Evolutionary conservation across 129 eudicot genomes (phyloP), one percentile per base, ranked within the genome.

Genomic region (Sambucus nigra): DNA sequence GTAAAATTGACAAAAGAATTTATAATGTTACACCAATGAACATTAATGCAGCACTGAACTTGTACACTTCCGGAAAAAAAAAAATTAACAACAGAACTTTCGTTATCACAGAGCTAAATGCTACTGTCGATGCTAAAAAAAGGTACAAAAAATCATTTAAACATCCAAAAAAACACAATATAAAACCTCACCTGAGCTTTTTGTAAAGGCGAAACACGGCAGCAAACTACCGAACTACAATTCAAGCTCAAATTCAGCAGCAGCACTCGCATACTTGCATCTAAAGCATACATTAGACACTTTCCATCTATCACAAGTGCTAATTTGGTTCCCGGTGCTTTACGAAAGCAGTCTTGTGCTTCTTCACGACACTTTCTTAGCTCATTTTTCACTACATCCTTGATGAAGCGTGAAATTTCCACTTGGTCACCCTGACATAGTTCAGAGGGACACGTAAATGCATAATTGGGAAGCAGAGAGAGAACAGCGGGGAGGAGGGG

Each of bases 161-260:
- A 7, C 42, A 35, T 35, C 42, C 13, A 35, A 35, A 35, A 15
- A 7, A 42, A 27, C 24, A 12, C 11, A 20, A 32, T 15, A 35
- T 21, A 16, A 20, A 25, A 56, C 23, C 55, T 54, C 52, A 83
- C 97, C 81, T 89, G 98, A 47, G 98, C 98, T 51, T 89, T 89
- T 63, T 89, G 98, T 47, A 89, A 64, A 53, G 98, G 98, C 67
- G 98, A 89, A 69, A 89, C 98, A 41, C 98, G 86, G 60, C 98
- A 89, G 68, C 98, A 89, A 56, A 89, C 94, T 29, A 89, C 98
- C 29, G 98, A 80, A 58, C 70, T 81, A 71, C 98, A 91, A 64
- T 80, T 91, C 70, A 91, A 67, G 76, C 98, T 91, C 70, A 91
- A 76, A 72, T 73, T 91, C 40, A 91, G 80, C 54, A 91, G 75